These are phyloP conservation scores for Phellinidium pouzarii DNA, from an alignment of 1,284 basidiomycete species.

Conservation along the genomic window DNA sequence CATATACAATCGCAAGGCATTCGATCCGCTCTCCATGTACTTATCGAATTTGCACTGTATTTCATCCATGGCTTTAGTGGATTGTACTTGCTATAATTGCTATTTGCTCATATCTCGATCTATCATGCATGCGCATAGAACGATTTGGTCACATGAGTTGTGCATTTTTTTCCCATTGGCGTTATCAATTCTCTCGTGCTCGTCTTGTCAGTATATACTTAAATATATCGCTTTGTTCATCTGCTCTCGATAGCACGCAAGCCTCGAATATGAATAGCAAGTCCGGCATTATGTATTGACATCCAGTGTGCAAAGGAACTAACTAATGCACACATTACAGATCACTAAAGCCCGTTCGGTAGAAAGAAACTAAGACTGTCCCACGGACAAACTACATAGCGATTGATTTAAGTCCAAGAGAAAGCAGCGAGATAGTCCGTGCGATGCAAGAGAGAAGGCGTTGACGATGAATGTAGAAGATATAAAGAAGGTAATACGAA, in stretches of 20 bases:
- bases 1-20: too few relatives aligned
- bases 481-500: conserved; percentile 5
- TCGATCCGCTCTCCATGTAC: not conserved
- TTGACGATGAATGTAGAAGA: not conserved
- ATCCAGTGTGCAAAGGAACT: not conserved
- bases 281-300: not conserved
- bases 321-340: not conserved
- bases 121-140: not conserved
- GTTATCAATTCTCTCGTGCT: not conserved
- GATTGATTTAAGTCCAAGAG: not conserved
- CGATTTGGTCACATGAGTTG: not conserved
- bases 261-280: not conserved
- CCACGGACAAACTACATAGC: not conserved
- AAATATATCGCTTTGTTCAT: not conserved
- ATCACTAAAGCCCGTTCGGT: not conserved
- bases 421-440: conserved; percentile 3
- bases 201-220: not conserved
- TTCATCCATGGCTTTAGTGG: not conserved
- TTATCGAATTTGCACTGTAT: not conserved
- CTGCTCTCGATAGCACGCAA: not conserved
- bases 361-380: not conserved
- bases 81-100: not conserved
- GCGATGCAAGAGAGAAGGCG: conserved; percentile 9
- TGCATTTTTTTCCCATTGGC: not conserved
- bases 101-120: too few relatives aligned